Conservation (phyloP, 805 yeast genomes). For the Kluyveromyces siamensis region DNA sequence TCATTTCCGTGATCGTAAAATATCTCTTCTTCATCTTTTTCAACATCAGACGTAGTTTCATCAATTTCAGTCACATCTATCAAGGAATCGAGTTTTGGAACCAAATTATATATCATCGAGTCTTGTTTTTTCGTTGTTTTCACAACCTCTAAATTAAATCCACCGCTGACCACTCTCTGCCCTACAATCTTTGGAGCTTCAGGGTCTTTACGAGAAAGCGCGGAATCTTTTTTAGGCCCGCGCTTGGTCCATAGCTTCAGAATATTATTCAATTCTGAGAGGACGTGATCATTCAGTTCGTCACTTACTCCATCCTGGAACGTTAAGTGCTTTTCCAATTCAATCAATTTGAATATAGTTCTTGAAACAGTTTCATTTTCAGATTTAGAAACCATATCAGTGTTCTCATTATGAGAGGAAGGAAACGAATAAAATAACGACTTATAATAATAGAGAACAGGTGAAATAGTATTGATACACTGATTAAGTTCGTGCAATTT, state of each 20-base stretch:
- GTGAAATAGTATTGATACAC: neutral
- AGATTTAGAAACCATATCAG: neutral
- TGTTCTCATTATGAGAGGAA: neutral
- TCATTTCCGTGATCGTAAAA: slow-evolving; percentile 1
- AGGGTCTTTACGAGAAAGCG: neutral
- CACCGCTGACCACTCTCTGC: slow-evolving; percentile 6
- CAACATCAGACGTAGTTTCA: slow-evolving; percentile 10
- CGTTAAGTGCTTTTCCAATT: slow-evolving; percentile 3
- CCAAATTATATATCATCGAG: slow-evolving; percentile 1
- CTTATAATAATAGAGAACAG: neutral
- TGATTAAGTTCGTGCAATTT: slow-evolving; percentile 8
- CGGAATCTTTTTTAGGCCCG: neutral
- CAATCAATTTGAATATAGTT: neutral
- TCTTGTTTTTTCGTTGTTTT: slow-evolving; percentile 7
- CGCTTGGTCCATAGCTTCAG: slow-evolving; percentile 2
- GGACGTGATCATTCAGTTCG: neutral
- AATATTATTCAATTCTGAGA: slow-evolving; percentile 2
- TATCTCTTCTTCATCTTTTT: slow-evolving; percentile 5
- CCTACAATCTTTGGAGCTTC: neutral
- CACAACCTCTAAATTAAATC: slow-evolving; percentile 17
- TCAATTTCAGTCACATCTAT: slow-evolving; percentile 11
- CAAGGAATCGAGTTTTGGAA: slow-evolving; percentile 2
- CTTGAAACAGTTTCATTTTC: neutral
- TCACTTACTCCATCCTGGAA: neutral
- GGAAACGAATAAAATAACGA: neutral